Evolutionary conservation across 23 red algal species (phyloP).

Genomic region (Cyanidioschyzon merolae): DNA sequence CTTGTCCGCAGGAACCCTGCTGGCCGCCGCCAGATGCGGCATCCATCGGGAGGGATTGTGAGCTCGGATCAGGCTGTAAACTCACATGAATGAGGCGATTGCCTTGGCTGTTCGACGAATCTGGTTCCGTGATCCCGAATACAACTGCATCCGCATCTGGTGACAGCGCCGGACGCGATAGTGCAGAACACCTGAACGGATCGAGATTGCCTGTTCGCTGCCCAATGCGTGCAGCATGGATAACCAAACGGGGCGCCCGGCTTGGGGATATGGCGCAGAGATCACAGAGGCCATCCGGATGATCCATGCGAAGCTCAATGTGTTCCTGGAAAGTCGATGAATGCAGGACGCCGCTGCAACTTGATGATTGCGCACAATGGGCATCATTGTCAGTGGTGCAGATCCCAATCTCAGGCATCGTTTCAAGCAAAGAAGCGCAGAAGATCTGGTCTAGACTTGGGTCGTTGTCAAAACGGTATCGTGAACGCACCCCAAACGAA

Average conservation of each 20-base stretch:
- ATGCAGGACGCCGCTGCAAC: background rate
- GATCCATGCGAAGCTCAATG: background rate
- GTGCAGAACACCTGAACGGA: background rate
- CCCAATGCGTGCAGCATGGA: background rate
- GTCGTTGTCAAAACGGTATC: no score
- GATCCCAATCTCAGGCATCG: background rate
- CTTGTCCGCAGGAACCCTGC: background rate
- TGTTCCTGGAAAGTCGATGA: background rate
- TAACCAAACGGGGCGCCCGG: background rate
- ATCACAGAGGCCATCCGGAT: background rate
- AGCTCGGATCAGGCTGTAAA: background rate
- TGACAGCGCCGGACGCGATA: slow-evolving; percentile 2
- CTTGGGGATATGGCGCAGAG: background rate
- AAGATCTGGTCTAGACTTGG: no score
- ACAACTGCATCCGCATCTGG: background rate
- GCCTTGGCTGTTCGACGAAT: background rate
- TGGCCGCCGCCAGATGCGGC: background rate
- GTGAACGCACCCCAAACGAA: no score
- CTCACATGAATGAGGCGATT: slow-evolving; percentile 5
- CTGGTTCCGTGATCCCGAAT: background rate
- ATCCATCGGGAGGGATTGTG: background rate
- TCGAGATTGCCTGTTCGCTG: background rate
- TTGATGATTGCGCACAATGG: background rate
- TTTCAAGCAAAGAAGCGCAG: background rate
- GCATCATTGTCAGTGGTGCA: background rate